Base-by-base conservation (phyloP, 345 rosid species). In the Firmiana major region DNA sequence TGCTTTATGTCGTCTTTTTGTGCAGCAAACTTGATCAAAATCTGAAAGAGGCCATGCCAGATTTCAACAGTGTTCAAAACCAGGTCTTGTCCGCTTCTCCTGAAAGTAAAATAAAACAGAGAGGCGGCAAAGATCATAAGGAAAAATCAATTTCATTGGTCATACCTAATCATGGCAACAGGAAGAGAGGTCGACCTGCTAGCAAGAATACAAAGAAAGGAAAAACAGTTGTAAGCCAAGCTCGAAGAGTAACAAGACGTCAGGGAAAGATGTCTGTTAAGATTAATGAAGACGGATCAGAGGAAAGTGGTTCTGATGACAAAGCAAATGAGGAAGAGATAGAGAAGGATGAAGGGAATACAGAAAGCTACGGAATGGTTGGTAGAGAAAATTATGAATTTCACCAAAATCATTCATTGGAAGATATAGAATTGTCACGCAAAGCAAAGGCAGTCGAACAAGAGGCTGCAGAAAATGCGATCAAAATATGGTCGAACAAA, bases 121-220 rank as follows among this genome's bases (percentile, higher is more conserved):
- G 76, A 21, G 74, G 77, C 40, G 19, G 49, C 13, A 69, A 75
- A 72, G 45, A 28, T 63, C 9, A 66, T 22, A n/a, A 9, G 16
- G 54, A 71, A 63, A 74, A 38, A 42, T 77, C 81, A 15, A 75
- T 59, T 34, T 72, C 58, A 68, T 71, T 74, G 71, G 76, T 53
- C 80, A 82, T 82, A 5, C 76, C 84, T 7, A 77, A 74, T 73
- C 86, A 71, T 70, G 74, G 54, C 49, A 82, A 63, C 59, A 86
- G 91, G 75, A 87, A 87, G 80, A 87, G 90, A 82, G 91, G 96
- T 74, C 80, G 86, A 75, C 87, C 90, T 75, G 85, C 84, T 72
- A 75, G 84, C 71, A 79, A 65, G 60, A 80, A 73, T 82, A 74
- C 76, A 55, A 90, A 86, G 75, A 87, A 82, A 78, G 84, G 84